These are phyloP conservation scores for Aureobasidium namibiae DNA, from an alignment of 2,329 filamentous ascomycete genomes.

Conservation along the genomic window DNA sequence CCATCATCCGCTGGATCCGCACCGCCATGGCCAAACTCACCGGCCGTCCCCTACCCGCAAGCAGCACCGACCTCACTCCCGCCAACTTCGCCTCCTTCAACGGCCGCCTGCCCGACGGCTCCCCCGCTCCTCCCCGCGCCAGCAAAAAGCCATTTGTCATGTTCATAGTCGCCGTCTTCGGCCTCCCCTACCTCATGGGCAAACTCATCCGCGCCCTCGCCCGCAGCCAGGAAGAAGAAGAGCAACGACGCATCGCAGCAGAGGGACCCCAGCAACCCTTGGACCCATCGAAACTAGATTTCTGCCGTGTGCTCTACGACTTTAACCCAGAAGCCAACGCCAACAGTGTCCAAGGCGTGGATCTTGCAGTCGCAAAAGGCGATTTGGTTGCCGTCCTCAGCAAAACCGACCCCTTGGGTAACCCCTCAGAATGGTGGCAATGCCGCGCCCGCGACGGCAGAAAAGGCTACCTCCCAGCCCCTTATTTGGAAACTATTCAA, in stretches of 20 bases:
- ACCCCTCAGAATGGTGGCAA: conserved; percentile 93
- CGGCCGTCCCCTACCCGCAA: conserved; percentile 79
- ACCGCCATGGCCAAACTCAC: conserved; percentile 88
- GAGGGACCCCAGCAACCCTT: conserved; percentile 47
- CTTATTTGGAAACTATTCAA: conserved; percentile 75
- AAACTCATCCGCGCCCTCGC: conserved; percentile 86
- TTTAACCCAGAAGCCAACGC: conserved; percentile 69
- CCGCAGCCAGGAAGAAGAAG: conserved; percentile 75
- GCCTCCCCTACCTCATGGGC: conserved; percentile 91
- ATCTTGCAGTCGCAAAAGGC: conserved; percentile 86
- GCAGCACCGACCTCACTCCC: conserved; percentile 78
- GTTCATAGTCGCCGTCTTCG: conserved; percentile 90
- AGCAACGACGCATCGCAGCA: conserved; percentile 48
- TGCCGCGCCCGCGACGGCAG: conserved; percentile 84
- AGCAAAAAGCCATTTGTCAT: conserved; percentile 94
- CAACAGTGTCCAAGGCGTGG: conserved; percentile 55
- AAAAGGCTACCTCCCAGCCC: conserved; percentile 83
- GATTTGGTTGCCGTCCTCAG: conserved; percentile 90
- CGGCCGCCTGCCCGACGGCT: conserved; percentile 54
- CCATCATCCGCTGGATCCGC: conserved; percentile 87
- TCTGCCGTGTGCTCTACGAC: conserved; percentile 91
- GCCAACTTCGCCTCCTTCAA: conserved; percentile 80
- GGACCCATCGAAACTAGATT: conserved; percentile 87
- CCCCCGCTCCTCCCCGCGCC: conserved; percentile 59
- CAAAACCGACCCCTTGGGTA: conserved; percentile 86